phyloP scores from a whole-genome alignment of 2,329 filamentous ascomycete genomes.

The Lecanicillium sp. region DNA sequence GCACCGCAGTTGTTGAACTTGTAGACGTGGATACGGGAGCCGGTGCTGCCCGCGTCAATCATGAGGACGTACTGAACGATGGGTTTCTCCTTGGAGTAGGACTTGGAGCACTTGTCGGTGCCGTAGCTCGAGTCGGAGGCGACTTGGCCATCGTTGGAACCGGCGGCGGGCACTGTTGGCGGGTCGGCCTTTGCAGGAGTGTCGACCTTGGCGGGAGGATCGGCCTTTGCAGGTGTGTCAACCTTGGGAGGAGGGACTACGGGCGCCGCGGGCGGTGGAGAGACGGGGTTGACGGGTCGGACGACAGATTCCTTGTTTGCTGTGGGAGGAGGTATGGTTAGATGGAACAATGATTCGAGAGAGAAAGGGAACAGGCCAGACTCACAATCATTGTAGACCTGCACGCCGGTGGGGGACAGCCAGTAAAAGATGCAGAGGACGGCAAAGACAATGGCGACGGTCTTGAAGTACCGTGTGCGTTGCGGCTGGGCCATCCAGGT shows the following conservation, averaged over 20 bases:
- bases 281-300: slow-evolving; percentile 3
- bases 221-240: neutral
- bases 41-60: slow-evolving; percentile 97
- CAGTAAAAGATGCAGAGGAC: slow-evolving; percentile 57
- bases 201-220: neutral
- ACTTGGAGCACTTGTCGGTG: slow-evolving; percentile 71
- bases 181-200: slow-evolving; percentile 3
- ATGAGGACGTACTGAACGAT: slow-evolving; percentile 97
- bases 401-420: slow-evolving; percentile 50
- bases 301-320: neutral
- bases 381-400: slow-evolving; percentile 42
- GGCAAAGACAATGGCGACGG: slow-evolving; percentile 52
- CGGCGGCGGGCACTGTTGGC: slow-evolving; percentile 6
- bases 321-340: no score
- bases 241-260: neutral
- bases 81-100: slow-evolving; percentile 80
- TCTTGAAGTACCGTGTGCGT: slow-evolving; percentile 59
- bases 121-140: slow-evolving; percentile 49
- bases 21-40: slow-evolving; percentile 95
- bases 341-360: neutral
- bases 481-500: slow-evolving; percentile 57
- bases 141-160: slow-evolving; percentile 36
- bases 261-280: slow-evolving; percentile 1
- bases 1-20: slow-evolving; percentile 80
- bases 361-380: neutral